Base-by-base conservation (phyloP, 2,329 filamentous ascomycete species). In the Stromatinia cepivora region DNA sequence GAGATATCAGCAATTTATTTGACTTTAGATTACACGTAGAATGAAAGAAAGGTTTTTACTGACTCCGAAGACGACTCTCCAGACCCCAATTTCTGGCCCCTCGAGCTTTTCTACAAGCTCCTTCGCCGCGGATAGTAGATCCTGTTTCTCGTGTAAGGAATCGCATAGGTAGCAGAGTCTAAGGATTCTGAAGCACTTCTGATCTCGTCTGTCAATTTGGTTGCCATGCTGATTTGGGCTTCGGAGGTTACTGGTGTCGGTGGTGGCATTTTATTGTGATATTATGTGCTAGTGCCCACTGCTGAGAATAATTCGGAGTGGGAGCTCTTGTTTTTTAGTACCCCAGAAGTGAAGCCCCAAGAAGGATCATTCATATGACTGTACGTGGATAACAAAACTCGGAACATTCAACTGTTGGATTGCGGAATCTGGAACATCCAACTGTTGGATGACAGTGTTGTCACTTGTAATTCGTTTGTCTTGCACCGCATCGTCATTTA, bases 41-140 rank as follows among this genome's bases (percentile, higher is more conserved):
- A 50, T 20, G 31, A 11, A 15, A 54, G 7, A 17, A 64, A 28
- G 6, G 22, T 20, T n/a, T 53, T n/a, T 39, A 64, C 61, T 53
- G n/a, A 64, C 61, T 22, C 31, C 31, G 11, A 64, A 54, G 31
- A 64, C 48, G 22, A 64, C 46, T 25, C 25, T 52, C 61, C 34
- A 64, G 13, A 42, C 25, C 34, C 31, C 20, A 64, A 42, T 9
- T 42, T 64, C 46, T 20, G 46, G 48, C 13, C 9, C 31, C 46
- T 64, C 31, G 4, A 64, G 46, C 31, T 64, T 64, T 9, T 64
- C 61, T 9, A 64, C 48, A 25, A 54, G 46, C 61, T 64, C 20
- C 52, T 64, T 53, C 6, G n/a, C 34, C 4, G 58, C 58, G 20
- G 15, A 46, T 13, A 62, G 39, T 31, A 62, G 20, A 6, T 34